A percentile compares a stretch with the other conserved stretches of the same genome.
Conservation (phyloP, 2,329 filamentous ascomycete species). For the Ophiognomonia clavigignenti-juglandacearum region DNA sequence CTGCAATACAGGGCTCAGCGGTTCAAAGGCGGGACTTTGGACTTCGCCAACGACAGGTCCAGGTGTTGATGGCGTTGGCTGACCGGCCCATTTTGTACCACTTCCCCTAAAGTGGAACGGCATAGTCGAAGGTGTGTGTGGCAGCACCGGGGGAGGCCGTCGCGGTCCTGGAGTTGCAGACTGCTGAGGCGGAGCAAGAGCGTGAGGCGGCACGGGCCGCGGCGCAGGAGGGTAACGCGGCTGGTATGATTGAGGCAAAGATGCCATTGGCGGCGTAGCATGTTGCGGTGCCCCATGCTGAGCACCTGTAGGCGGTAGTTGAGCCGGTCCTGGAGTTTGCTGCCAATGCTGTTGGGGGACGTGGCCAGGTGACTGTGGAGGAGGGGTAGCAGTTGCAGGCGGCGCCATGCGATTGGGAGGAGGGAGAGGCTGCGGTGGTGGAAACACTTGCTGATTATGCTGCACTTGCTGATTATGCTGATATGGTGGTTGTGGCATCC, state of each 20-base stretch:
- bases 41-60: slow-evolving; percentile 32
- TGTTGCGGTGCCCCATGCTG: background rate
- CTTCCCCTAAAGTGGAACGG: slow-evolving; percentile 21
- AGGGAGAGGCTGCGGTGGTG: slow-evolving; percentile 6
- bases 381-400: slow-evolving; percentile 5
- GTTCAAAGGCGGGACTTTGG: slow-evolving; percentile 52
- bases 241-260: slow-evolving; percentile 16
- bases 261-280: background rate
- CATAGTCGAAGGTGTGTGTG: slow-evolving; percentile 19
- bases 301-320: background rate
- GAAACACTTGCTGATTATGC: too few relatives aligned
- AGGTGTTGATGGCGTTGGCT: slow-evolving; percentile 55
- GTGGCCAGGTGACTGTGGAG: slow-evolving; percentile 9
- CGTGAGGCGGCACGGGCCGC: slow-evolving; percentile 9
- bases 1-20: slow-evolving; percentile 49
- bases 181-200: slow-evolving; percentile 8
- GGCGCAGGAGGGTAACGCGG: slow-evolving; percentile 19
- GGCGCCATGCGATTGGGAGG: slow-evolving; percentile 7
- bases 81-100: slow-evolving; percentile 55
- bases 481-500: slow-evolving; percentile 9
- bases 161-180: slow-evolving; percentile 4
- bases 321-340: slow-evolving; percentile 6
- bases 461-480: too few relatives aligned
- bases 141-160: slow-evolving; percentile 12
- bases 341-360: slow-evolving; percentile 9